Conservation (phyloP, 768 basidiomycete genomes). For the Erythrobasidium yunnanense region DNA sequence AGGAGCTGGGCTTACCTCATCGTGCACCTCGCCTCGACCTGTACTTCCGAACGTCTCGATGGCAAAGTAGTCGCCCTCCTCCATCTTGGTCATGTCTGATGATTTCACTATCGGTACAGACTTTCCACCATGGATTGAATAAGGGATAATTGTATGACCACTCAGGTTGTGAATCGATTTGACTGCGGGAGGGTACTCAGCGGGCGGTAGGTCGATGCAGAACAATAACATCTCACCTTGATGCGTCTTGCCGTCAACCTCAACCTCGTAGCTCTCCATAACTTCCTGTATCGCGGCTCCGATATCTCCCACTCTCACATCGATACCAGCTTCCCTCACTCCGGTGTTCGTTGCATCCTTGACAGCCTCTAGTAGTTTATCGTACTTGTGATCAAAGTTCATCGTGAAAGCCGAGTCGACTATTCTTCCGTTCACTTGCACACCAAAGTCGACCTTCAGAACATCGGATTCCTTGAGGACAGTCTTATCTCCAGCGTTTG, state of each 20-base stretch:
- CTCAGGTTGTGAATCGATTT: constrained; percentile 88
- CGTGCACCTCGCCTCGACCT: constrained; percentile 74
- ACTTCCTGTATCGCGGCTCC: constrained; percentile 89
- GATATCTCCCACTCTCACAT: constrained; percentile 82
- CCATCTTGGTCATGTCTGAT: constrained; percentile 59
- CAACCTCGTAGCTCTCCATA: constrained; percentile 98
- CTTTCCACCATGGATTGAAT: constrained; percentile 66
- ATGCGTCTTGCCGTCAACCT: constrained; percentile 52
- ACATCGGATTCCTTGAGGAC: constrained; percentile 75
- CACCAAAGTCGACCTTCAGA: constrained; percentile 92
- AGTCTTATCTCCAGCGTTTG: constrained; percentile 58
- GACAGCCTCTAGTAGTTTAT: constrained; percentile 78
- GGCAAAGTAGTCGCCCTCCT: constrained; percentile 97
- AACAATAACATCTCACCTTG: not conserved
- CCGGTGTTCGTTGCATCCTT: constrained; percentile 90
- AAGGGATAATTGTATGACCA: constrained; percentile 51
- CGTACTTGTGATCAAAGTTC: constrained; percentile 73
- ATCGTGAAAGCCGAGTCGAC: constrained; percentile 92
- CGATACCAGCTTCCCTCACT: constrained; percentile 86
- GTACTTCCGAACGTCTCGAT: constrained; percentile 99
- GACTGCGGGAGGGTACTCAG: constrained; percentile 47
- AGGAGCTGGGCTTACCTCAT: constrained; percentile 50
- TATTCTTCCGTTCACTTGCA: constrained; percentile 93
- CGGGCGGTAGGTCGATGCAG: not conserved
- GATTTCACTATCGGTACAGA: constrained; percentile 72